Conservation (phyloP, 306 rosid genomes). For the Benincasa hispida region DNA sequence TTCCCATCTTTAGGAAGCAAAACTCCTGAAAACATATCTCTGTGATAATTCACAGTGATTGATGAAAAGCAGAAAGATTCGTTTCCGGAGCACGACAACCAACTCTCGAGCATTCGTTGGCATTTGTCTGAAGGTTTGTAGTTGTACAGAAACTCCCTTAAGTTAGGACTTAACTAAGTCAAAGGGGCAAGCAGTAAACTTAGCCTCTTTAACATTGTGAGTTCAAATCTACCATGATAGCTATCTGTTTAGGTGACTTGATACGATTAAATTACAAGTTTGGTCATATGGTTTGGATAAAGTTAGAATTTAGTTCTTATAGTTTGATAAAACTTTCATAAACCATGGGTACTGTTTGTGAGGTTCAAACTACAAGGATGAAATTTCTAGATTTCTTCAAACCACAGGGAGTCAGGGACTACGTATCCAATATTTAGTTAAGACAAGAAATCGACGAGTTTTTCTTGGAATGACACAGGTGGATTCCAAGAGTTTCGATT, state of each 20-base stretch:
- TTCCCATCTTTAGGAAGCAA: slow-evolving; percentile 5
- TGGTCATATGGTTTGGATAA: too few species aligned
- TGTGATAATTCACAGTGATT: slow-evolving; percentile 48
- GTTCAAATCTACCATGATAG: too few species aligned
- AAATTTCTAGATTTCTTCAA: too few species aligned
- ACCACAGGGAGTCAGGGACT: not conserved
- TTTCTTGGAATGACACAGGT: slow-evolving; percentile 20
- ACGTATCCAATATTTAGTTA: not conserved
- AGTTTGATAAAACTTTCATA: too few species aligned
- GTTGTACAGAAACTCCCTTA: slow-evolving; percentile 4
- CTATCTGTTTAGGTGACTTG: not conserved
- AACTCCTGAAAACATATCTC: slow-evolving; percentile 9
- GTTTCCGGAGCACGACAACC: slow-evolving; percentile 72
- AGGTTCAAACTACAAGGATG: too few species aligned
- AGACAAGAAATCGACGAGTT: not conserved
- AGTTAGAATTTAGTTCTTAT: too few species aligned
- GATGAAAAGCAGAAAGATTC: slow-evolving; percentile 75
- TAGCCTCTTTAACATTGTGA: not conserved
- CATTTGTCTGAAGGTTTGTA: slow-evolving; percentile 78
- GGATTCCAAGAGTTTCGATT: slow-evolving; percentile 67
- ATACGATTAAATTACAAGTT: too few species aligned
- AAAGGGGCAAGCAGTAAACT: not conserved
- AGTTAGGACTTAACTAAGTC: not conserved
- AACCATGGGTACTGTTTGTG: too few species aligned
- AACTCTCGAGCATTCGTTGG: slow-evolving; percentile 80